Base-by-base conservation (phyloP, 495 filamentous ascomycete genomes). In the Penicillium salamii region DNA sequence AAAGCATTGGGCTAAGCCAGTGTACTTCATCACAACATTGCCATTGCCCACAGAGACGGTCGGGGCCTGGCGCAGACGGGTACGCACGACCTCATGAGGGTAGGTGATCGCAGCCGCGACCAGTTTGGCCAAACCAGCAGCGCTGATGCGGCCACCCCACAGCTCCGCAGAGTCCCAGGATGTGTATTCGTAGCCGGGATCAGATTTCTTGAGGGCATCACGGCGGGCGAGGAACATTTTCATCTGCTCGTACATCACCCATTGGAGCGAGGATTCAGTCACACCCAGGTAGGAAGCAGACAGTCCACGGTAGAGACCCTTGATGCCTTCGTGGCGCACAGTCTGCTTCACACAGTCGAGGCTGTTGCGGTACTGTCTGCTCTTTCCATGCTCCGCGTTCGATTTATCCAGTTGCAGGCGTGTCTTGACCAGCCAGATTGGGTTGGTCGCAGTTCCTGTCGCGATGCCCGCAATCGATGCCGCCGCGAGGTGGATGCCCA, bases 391-490 rank as follows among this genome's bases (percentile, higher is more conserved):
- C 18, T 67, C 65, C 19, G 77, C 71, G 39, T 66, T 60, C 20
- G 68, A 70, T 42, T 76, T 78, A 56, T 83, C 79, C 7, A 83
- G 67, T 58, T 83, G 79, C 44, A 83, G 46, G 24, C 79, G 73
- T 19, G 79, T 83, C 63, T 83, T 83, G 18, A 83, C 71, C 2
- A 83, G 65, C 79, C 79, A 83, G 46, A 83, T 81, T 11, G 79
- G 79, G 54, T 82, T 82, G 33, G 79, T 83, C 15, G 74, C 75
- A 6, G 78, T 83, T n/a, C 79, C 77, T 2, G 79, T 83, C 5
- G 76, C 66, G n/a, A 82, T 71, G 5, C 80, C 80, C 5, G 80
- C 79, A 11, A 63, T 65, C 5, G 72, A 73, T 1, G 80, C 80
- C 5, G 78, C 70, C 29, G 67, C 65, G 3, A 80, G 54, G 57